phyloP scores from a whole-genome alignment of 2,329 filamentous ascomycete genomes.

The Penicillium thymicola region DNA sequence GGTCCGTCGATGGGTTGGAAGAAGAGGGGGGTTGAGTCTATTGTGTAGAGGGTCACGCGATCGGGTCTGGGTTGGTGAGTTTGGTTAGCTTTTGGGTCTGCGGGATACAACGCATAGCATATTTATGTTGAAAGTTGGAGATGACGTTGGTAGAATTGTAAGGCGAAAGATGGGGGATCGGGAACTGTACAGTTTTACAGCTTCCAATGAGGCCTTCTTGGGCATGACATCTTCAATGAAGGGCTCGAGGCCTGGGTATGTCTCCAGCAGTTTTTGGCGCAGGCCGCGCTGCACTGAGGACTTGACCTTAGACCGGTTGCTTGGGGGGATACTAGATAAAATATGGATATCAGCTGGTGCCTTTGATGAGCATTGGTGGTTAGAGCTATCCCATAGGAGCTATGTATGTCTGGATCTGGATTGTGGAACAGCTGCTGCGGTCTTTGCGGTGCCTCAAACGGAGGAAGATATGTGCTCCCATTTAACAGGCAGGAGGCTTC shows the following conservation, averaged over 20 bases:
- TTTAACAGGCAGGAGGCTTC: background rate
- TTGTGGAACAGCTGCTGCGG: background rate
- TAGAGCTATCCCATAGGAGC: background rate
- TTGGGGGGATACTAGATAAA: constrained; percentile 62
- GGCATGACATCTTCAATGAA: constrained; percentile 93
- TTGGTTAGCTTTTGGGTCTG: background rate
- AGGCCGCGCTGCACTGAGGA: constrained; percentile 88
- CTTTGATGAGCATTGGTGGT: constrained; percentile 3
- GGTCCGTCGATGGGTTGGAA: constrained; percentile 78
- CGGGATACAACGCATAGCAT: background rate
- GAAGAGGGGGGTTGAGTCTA: constrained; percentile 77
- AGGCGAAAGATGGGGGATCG: background rate
- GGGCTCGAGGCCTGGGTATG: constrained; percentile 80
- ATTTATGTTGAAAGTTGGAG: background rate
- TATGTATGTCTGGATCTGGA: background rate
- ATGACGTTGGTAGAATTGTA: background rate
- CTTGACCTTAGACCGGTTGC: constrained; percentile 93
- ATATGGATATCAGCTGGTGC: constrained; percentile 5
- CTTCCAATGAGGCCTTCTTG: constrained; percentile 86
- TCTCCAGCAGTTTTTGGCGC: constrained; percentile 74
- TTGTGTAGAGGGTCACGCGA: constrained; percentile 81
- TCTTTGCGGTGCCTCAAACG: background rate
- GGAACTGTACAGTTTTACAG: constrained; percentile 70
- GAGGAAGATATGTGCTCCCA: background rate
- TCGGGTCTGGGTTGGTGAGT: constrained; percentile 59